Evolutionary conservation across 495 filamentous ascomycete genomes (phyloP), one percentile per base, ranked within the genome.

Genomic region (Penicillium simplicissimum): DNA sequence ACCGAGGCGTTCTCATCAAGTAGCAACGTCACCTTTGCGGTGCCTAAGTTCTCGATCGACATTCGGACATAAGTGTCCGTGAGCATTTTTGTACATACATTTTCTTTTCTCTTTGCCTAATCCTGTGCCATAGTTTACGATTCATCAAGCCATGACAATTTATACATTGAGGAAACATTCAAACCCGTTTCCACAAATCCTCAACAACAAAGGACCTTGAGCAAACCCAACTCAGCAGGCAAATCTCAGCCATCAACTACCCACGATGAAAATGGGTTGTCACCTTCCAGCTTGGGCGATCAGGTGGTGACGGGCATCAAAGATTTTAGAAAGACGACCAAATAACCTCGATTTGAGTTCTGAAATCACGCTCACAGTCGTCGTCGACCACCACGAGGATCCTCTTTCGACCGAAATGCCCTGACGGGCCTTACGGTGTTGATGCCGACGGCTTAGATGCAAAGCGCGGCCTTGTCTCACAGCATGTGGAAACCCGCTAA

Each of bases 21-120:
- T 19, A 49, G 53, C 0, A 69, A 71, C 36, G 72, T 78, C 48
- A 79, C 77, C 11, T 76, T 79, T 55, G 58, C 47, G 14, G 72
- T 76, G 9, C 66, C 75, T 3, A 38, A 60, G n/a, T 58, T 77
- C 34, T 49, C 64, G 31, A 67, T 78, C 40, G 71, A 74, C 37
- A 71, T 78, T 38, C 52, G 60, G 62, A 64, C 37, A 33, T 69
- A 35, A 64, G 34, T 42, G 4, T 13, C 40, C 53, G 53, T 8
- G 13, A 49, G 15, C 47, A 25, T 48, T 6, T 31, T 31, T 45
- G 60, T 62, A 62, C 36, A 62, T 53, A 62, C 47, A 34, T 34
- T 17, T 17, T 52, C 15, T 52, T 51, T 37, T 31, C 15, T 48
- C 10, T 5, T 37, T 42, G 5, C 33, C 57, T 31, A 52, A 17